A percentile compares a stretch with the other conserved stretches of the same genome.
These are phyloP conservation scores for Aspergillus saccharolyticus DNA, from an alignment of 495 filamentous ascomycete genomes.

Conservation along the genomic window DNA sequence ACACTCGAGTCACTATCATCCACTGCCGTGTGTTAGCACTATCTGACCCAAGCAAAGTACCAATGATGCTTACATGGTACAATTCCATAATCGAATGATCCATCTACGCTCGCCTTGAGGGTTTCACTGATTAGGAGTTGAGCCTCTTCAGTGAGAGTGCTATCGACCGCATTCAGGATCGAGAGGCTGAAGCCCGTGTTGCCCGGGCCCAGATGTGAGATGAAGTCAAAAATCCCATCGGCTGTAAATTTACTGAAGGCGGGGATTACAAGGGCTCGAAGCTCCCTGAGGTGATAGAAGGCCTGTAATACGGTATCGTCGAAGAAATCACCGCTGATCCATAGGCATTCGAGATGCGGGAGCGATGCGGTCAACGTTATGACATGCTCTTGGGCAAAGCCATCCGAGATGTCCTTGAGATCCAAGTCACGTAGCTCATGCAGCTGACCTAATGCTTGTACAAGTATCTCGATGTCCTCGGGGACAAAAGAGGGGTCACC, in stretches of 20 bases:
- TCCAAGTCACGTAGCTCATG: constrained; percentile 46
- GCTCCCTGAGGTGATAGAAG: constrained; percentile 32
- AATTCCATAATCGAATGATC: constrained; percentile 40
- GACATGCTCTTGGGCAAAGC: constrained; percentile 49
- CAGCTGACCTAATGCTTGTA: constrained; percentile 44
- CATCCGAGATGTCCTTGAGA: constrained; percentile 49
- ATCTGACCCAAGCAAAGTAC: not conserved
- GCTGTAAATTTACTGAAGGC: constrained; percentile 44
- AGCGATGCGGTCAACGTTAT: constrained; percentile 44
- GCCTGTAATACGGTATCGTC: constrained; percentile 46
- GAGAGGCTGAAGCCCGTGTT: constrained; percentile 34
- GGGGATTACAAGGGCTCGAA: constrained; percentile 44
- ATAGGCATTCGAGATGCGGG: constrained; percentile 49
- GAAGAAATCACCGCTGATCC: constrained; percentile 50
- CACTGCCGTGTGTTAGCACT: not conserved
- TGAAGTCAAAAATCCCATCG: constrained; percentile 42
- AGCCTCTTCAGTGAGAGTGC: constrained; percentile 28
- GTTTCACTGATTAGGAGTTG: constrained; percentile 32
- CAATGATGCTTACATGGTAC: constrained; percentile 19
- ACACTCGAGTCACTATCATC: constrained; percentile 21
- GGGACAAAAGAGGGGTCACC: constrained; percentile 46
- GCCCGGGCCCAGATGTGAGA: constrained; percentile 33
- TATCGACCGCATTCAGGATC: constrained; percentile 32
- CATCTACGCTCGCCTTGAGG: constrained; percentile 31
- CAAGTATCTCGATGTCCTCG: constrained; percentile 45